Conservation (phyloP, 768 basidiomycete genomes). For the Hypholoma fasciculare region DNA sequence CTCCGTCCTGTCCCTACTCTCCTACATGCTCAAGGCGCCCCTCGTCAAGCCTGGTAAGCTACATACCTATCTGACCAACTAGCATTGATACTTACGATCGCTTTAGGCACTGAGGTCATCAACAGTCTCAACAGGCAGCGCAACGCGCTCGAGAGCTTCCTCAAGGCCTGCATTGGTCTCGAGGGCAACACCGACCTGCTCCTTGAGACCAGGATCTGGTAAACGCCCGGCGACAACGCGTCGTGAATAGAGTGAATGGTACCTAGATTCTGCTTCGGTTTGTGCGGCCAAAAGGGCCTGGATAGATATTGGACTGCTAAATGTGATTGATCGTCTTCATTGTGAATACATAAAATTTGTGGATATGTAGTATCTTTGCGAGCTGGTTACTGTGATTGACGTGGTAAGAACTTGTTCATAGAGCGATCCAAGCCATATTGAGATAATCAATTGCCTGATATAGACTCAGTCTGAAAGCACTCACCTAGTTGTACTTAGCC, state of each 20-base stretch:
- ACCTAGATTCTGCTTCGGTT: too few relatives aligned
- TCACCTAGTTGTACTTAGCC: too few relatives aligned
- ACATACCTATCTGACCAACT: neutral
- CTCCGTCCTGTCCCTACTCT: constrained; percentile 88
- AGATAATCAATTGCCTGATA: too few relatives aligned
- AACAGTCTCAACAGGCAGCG: constrained; percentile 96
- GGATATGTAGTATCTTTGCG: neutral
- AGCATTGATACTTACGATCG: neutral
- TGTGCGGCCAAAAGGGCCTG: constrained; percentile 9
- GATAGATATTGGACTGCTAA: neutral
- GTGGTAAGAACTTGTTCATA: too few relatives aligned
- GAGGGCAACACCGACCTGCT: constrained; percentile 84
- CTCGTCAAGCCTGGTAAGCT: constrained; percentile 83
- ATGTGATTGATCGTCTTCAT: neutral
- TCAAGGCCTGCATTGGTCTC: constrained; percentile 91
- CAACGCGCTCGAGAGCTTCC: constrained; percentile 89
- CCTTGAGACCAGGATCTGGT: constrained; percentile 89
- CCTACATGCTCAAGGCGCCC: constrained; percentile 98
- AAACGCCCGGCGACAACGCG: constrained; percentile 23
- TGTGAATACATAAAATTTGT: neutral
- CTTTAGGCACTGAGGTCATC: constrained; percentile 79
- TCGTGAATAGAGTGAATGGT: neutral
- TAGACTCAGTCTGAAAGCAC: too few relatives aligned
- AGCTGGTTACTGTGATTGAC: too few relatives aligned
- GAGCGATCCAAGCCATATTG: too few relatives aligned